Percentiles rank a stretch among this genome's conserved stretches.
Conservation (phyloP, 257 asterid genomes). For the Solanum chmielewskii region DNA sequence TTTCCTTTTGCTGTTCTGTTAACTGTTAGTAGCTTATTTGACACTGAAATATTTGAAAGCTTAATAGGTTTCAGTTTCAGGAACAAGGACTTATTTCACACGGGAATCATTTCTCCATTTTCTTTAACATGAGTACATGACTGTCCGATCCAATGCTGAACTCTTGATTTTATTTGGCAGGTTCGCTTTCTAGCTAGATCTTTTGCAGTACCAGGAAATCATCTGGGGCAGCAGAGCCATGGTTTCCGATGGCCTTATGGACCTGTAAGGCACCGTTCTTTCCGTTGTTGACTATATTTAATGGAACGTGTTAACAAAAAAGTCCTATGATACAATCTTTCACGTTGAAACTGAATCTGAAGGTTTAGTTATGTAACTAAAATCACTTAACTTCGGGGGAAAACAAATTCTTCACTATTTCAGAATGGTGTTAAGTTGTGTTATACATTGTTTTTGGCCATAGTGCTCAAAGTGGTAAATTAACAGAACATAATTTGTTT, state of each 20-base stretch:
- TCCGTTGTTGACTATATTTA: background rate
- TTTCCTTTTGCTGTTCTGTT: background rate
- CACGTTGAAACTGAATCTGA: background rate
- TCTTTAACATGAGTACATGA: background rate
- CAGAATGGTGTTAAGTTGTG: background rate
- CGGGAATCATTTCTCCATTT: background rate
- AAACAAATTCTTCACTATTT: background rate
- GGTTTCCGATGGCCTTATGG: conserved; percentile 99
- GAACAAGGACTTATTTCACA: background rate
- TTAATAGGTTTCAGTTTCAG: background rate
- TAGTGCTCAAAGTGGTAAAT: background rate
- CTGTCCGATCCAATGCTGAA: background rate
- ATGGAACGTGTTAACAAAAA: background rate
- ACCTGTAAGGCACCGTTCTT: conserved; percentile 45
- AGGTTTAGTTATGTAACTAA: background rate
- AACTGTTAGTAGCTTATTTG: background rate
- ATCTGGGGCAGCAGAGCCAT: conserved; percentile 97
- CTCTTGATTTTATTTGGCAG: conserved; percentile 24
- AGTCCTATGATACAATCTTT: background rate
- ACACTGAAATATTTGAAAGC: background rate
- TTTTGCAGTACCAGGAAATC: conserved; percentile 93
- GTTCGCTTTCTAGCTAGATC: conserved; percentile 95
- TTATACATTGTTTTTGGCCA: background rate
- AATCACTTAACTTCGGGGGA: background rate
- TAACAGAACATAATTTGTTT: background rate